Evolutionary conservation across 805 yeast genomes (phyloP).

Genomic region (Priceomyces fermenticarens): DNA sequence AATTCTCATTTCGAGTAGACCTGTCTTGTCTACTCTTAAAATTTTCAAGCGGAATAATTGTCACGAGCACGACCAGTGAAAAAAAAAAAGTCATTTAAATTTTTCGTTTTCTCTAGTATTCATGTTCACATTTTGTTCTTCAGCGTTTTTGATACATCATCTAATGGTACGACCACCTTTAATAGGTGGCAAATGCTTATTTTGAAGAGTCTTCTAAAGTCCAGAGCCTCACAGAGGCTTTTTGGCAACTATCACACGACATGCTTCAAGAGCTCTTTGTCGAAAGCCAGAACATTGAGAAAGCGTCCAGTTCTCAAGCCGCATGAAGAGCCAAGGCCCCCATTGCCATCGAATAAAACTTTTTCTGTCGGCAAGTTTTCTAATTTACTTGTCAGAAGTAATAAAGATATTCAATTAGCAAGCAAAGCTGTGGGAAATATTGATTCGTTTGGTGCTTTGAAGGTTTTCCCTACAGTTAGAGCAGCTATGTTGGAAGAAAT

Average conservation of each 20-base stretch:
- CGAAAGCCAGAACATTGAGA: background rate
- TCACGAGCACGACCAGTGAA: too few species aligned
- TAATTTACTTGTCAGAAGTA: conserved; percentile 41
- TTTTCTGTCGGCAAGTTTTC: conserved; percentile 47
- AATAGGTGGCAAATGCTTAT: too few species aligned
- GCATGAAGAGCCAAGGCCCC: conserved; percentile 5
- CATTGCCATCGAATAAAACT: conserved; percentile 3
- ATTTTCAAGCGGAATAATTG: too few species aligned
- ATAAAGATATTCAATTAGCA: conserved; percentile 34
- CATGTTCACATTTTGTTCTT: too few species aligned
- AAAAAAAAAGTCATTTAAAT: too few species aligned
- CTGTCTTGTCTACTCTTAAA: too few species aligned
- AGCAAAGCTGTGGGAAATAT: conserved; percentile 41
- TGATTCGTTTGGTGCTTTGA: conserved; percentile 60
- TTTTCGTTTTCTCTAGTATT: too few species aligned
- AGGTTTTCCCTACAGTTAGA: conserved; percentile 66
- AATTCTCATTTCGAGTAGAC: too few species aligned
- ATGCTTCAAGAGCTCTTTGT: background rate
- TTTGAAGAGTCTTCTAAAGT: background rate
- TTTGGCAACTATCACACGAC: background rate
- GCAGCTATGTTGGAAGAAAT: conserved; percentile 56
- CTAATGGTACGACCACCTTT: too few species aligned
- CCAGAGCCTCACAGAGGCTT: background rate
- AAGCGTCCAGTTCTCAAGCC: conserved; percentile 4
- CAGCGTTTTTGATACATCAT: too few species aligned